Base-by-base conservation (phyloP, 2,329 filamentous ascomycete genomes). In the Ceratocystis variospora region DNA sequence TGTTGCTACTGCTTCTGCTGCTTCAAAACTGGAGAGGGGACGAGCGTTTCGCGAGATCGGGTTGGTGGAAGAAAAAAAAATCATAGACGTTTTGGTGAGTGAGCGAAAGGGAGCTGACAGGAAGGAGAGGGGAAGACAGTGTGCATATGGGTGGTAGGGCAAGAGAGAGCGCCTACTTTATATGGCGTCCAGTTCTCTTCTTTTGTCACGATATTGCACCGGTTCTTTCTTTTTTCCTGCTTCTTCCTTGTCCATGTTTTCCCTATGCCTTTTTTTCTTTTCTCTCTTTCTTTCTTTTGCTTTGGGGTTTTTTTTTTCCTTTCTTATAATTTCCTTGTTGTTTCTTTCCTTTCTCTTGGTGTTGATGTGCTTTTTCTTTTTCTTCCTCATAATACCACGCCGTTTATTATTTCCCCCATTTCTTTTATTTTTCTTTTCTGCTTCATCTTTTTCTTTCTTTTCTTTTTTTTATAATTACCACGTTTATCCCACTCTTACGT, bases 321-420 rank as follows among this genome's bases (percentile, higher is more conserved):
- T 25, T 25, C 2, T 25, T 25, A 25, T 25, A 1, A 17, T 37
- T 53, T n/a, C 41, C 28, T 41, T 25, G n/a, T 22, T 41, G 5
- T 48, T 22, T 45, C n/a, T 63, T 28, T 53, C 45, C 22, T 57
- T 55, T 37, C n/a, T 59, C 55, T 59, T 19, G 55, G 55, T 59
- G 55, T 59, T 59, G 28, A 59, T 64, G 25, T 25, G 5, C 15
- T 22, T 65, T 65, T 65, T 28, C 41, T 5, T 28, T 28, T 28
- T 28, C 22, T 25, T 28, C 28, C 28, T 61, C 41, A 31, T 64
- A 64, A 64, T 64, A 64, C 62, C 62, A 53, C 62, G 25, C 37
- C 33, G 48, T 31, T 48, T 22, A 64, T 33, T 37, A 44, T 62
- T 22, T 45, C 44, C n/a, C 17, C 31, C 31, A 2, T 31, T 37